These are phyloP conservation scores for Canariomyces notabilis DNA, from an alignment of 2,329 filamentous ascomycete genomes.

Conservation along the genomic window DNA sequence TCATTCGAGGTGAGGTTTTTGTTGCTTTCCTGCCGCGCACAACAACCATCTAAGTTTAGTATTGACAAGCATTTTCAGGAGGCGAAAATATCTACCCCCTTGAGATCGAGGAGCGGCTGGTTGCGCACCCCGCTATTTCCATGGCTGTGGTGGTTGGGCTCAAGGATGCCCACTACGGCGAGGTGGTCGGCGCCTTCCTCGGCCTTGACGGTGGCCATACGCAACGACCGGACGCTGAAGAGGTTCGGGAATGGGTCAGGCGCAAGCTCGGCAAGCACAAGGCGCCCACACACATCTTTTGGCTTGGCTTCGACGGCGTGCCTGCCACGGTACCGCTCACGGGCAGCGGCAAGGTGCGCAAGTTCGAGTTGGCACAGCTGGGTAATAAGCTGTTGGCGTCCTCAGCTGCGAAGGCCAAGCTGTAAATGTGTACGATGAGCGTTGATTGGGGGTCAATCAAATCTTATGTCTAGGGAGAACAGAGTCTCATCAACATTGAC, in stretches of 20 bases:
- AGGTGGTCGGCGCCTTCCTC: slow-evolving; percentile 66
- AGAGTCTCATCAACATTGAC: slow-evolving; percentile 38
- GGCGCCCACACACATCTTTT: slow-evolving; percentile 69
- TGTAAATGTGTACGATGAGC: slow-evolving; percentile 28
- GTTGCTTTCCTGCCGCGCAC: background rate
- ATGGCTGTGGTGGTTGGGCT: slow-evolving; percentile 67
- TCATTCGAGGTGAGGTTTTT: slow-evolving; percentile 56
- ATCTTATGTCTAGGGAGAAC: no score
- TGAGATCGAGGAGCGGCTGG: slow-evolving; percentile 70
- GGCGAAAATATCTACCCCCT: slow-evolving; percentile 71
- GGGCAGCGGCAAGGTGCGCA: slow-evolving; percentile 68
- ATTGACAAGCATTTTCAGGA: slow-evolving; percentile 37
- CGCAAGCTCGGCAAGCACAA: slow-evolving; percentile 61
- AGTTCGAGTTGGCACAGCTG: slow-evolving; percentile 57
- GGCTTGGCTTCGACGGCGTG: slow-evolving; percentile 60
- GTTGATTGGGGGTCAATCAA: no score
- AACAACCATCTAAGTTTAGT: no score
- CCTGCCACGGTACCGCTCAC: slow-evolving; percentile 56
- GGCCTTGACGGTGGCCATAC: slow-evolving; percentile 32
- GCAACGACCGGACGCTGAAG: slow-evolving; percentile 41
- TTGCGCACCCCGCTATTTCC: slow-evolving; percentile 55
- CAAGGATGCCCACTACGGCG: slow-evolving; percentile 65
- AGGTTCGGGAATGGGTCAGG: slow-evolving; percentile 59
- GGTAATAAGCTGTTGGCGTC: slow-evolving; percentile 51
- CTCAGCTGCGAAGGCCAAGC: slow-evolving; percentile 40